Evolutionary conservation across 441 rosid species (phyloP).

Genomic region (Brassica hybrid): DNA sequence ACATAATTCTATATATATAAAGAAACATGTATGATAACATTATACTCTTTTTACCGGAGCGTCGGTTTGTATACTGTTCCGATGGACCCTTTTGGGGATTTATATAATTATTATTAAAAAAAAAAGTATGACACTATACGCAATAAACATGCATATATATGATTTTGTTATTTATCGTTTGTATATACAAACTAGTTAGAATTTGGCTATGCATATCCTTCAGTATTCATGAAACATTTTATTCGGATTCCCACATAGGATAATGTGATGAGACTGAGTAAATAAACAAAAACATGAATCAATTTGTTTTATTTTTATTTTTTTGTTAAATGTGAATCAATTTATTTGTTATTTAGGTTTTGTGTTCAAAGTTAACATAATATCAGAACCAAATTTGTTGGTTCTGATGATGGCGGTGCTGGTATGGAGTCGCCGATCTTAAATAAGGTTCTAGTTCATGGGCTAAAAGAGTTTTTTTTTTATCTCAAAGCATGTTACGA

Average conservation of each 20-base stretch:
- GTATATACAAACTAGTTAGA: not conserved
- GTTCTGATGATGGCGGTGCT: not conserved
- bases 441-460: too few relatives aligned
- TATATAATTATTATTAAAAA: not conserved
- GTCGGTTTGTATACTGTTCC: too few relatives aligned
- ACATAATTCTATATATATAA: too few relatives aligned
- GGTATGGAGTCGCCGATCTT: not conserved
- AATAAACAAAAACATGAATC: not conserved
- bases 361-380: not conserved
- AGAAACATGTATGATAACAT: too few relatives aligned
- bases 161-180: not conserved
- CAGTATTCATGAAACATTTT: not conserved
- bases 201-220: not conserved
- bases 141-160: not conserved
- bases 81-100: too few relatives aligned
- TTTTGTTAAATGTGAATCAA: not conserved
- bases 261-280: not conserved
- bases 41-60: too few relatives aligned
- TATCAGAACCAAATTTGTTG: not conserved
- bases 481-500: too few relatives aligned
- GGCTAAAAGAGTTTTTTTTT: too few relatives aligned
- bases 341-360: not conserved
- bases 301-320: not conserved
- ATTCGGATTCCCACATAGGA: not conserved
- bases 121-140: not conserved